Conservation (phyloP, 2,329 filamentous ascomycete genomes). For the Fusarium phyllophilum region DNA sequence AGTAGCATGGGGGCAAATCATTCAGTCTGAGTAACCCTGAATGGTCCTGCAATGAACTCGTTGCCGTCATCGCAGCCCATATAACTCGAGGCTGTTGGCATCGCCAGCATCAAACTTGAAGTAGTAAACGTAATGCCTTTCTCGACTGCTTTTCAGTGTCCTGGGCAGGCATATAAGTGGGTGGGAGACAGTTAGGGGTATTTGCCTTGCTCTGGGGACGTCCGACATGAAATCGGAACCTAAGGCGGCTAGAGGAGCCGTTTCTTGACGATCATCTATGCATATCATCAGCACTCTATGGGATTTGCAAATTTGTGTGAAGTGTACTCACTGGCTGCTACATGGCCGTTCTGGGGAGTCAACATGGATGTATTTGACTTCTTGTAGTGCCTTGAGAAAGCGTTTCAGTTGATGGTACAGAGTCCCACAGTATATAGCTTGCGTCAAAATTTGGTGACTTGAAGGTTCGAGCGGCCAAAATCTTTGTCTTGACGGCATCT, state of each 20-base stretch:
- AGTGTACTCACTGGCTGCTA: neutral
- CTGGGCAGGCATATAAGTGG: too few species aligned
- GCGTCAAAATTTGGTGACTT: neutral
- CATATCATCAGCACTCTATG: neutral
- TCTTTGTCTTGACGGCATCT: accelerated
- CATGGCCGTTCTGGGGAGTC: too few species aligned
- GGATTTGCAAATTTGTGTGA: accelerated
- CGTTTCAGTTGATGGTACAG: neutral
- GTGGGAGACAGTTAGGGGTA: too few species aligned
- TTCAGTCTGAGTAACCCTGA: too few species aligned
- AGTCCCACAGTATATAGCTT: neutral
- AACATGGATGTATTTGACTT: neutral
- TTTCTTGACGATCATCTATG: neutral
- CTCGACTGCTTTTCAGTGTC: neutral
- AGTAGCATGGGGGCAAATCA: accelerated
- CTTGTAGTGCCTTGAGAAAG: neutral
- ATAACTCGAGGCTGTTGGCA: neutral
- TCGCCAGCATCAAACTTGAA: neutral
- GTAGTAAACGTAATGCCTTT: too few species aligned
- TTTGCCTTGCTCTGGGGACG: neutral
- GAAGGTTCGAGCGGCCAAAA: accelerated
- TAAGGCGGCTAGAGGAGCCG: accelerated
- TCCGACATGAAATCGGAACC: neutral
- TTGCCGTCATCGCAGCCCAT: neutral
- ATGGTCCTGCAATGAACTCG: too few species aligned